A percentile compares a stretch with the other conserved stretches of the same genome.
Conservation (phyloP, 495 filamentous ascomycete genomes). For the Daldinia loculata region DNA sequence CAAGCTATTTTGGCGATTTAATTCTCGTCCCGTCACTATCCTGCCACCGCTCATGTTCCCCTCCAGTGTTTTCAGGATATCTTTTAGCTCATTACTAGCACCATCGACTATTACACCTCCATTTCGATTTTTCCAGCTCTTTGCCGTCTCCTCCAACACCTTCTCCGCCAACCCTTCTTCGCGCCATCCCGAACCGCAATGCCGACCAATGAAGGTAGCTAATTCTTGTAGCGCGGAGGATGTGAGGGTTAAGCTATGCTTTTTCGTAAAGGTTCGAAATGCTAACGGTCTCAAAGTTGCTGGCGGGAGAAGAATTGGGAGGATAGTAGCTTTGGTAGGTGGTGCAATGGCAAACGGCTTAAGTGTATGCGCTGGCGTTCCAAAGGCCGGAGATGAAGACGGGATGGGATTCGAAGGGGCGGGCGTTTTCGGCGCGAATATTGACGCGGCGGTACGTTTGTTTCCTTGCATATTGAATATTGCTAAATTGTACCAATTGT, state of each 20-base stretch:
- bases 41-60: conserved; percentile 84
- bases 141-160: conserved; percentile 89
- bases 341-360: conserved; percentile 60
- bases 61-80: conserved; percentile 82
- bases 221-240: conserved; percentile 84
- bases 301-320: conserved; percentile 88
- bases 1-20: conserved; percentile 70
- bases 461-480: conserved; percentile 43
- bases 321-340: conserved; percentile 73
- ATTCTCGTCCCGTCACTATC: conserved; percentile 57
- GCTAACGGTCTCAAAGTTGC: conserved; percentile 88
- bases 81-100: conserved; percentile 75
- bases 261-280: conserved; percentile 96
- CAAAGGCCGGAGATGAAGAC: conserved; percentile 90
- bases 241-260: conserved; percentile 93
- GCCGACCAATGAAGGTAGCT: conserved; percentile 86
- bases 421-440: conserved; percentile 53
- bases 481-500: background rate
- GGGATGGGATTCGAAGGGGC: conserved; percentile 67
- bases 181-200: conserved; percentile 95
- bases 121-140: conserved; percentile 83
- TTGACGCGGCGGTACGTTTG: conserved; percentile 45
- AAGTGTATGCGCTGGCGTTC: conserved; percentile 79
- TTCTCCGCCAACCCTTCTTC: conserved; percentile 93
- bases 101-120: conserved; percentile 91